Base-by-base conservation (phyloP, 257 asterid genomes). In the Solanum rostratum region DNA sequence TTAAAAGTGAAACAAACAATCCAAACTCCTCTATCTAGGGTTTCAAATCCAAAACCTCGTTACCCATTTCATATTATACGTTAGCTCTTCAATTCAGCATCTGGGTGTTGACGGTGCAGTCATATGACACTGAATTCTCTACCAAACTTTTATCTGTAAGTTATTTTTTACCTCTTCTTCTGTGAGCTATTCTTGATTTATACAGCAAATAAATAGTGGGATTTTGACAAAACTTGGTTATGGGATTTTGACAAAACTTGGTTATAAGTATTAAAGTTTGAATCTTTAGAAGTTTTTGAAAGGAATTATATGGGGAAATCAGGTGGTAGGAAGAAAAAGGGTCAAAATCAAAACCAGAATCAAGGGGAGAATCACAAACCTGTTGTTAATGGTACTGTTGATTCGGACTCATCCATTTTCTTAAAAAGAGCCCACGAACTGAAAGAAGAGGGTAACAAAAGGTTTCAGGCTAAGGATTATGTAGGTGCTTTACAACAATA, bases 401-500 rank as follows among this genome's bases (percentile, higher is more conserved):
- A 88, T 83, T 71, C 91, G 88, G 93, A 93, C 84, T 82, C 95
- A 8, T 91, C 98, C 2, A 78, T 91, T 86, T 87, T 92, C 84
- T 60, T 94, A 91, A 91, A 91, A 91, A 91, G 89, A 87, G 99
- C 98, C 20, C 92, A 94, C 46, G 99, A 97, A 88, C 93, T 95
- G 55, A 95, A 95, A 85, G 98, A 97, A 88, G 99, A 95, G 86
- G 99, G 99, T 6, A 97, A 97, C 91, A 88, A 88, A 63, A 88
- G 88, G 89, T 95, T 95, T 85, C 98, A 91, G 91, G 91, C 90
- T n/a, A 91, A 94, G 87, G 98, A 94, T 85, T 95, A 87, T 57
- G 90, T 66, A 5, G 98, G 90, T 84, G 98, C 98, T 11, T 94
- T 94, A 27, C 90, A 84, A 50, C 97, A 92, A 29, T 97, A 97